Conservation (phyloP, 306 rosid genomes). For the Malus fusca region DNA sequence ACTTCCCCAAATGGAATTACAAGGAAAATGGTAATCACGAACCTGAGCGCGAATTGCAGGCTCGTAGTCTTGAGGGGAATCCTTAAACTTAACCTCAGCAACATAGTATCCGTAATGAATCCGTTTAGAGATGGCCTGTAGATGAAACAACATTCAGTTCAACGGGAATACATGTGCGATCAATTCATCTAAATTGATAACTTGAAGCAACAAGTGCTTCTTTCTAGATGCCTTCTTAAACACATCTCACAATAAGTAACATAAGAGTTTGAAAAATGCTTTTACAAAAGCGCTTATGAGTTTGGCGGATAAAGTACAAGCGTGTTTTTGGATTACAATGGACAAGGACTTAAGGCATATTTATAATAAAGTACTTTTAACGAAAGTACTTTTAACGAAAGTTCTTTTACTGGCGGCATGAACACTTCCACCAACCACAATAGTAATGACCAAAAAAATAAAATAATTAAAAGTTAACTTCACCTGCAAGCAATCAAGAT, state of each 20-base stretch:
- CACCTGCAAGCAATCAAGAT: constrained; percentile 87
- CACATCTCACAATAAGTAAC: neutral
- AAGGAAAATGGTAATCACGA: neutral
- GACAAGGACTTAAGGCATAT: too few relatives aligned
- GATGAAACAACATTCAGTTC: neutral
- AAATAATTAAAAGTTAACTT: neutral
- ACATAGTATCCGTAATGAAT: constrained; percentile 88
- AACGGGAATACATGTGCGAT: too few relatives aligned
- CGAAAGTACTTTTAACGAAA: too few relatives aligned
- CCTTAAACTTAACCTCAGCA: constrained; percentile 86
- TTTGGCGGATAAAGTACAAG: too few relatives aligned
- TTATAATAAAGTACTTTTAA: too few relatives aligned
- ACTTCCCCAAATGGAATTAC: neutral
- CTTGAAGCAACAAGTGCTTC: neutral
- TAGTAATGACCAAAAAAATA: too few relatives aligned
- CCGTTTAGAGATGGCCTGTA: constrained; percentile 85
- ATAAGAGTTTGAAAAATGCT: neutral
- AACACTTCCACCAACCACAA: too few relatives aligned
- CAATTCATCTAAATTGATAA: neutral
- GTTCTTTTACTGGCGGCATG: too few relatives aligned
- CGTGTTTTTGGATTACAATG: neutral
- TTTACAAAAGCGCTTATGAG: too few relatives aligned
- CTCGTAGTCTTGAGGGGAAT: constrained; percentile 65
- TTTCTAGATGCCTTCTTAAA: neutral
- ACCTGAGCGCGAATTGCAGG: constrained; percentile 78